Base-by-base conservation (phyloP, 768 basidiomycete genomes). In the Boletus rubroflammeus region DNA sequence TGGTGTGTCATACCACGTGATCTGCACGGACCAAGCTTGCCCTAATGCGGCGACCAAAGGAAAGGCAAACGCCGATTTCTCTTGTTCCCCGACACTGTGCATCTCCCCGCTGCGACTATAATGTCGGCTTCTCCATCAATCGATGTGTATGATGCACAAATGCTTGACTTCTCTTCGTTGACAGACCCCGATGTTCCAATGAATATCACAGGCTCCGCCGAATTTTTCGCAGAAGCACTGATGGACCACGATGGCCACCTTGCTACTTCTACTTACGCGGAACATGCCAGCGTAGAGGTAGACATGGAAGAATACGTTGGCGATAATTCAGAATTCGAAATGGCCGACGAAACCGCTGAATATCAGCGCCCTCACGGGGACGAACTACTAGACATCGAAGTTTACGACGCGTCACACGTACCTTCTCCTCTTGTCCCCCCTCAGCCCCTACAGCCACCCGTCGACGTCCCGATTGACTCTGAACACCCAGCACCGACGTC, bases 141-240 rank as follows among this genome's bases (percentile, higher is more conserved):
- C 51, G 83, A 85, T 58, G 59, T 77, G 5, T 83, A 75, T 67
- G 85, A 86, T 70, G 73, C 83, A 15, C 83, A 77, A 66, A 86
- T 87, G 85, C 68, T 80, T 47, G 84, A 86, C 70, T 84, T 78
- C 61, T 69, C 68, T 51, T 66, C 66, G n/a, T n/a, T n/a, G n/a
- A n/a, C n/a, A 54, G 84, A 86, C 66, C 62, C 75, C 35, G 85
- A 87, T 66, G 78, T 84, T 47, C 74, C 78, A 61, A 86, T 86
- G 84, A 76, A 81, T 58, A 63, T 73, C 2, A 55, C 67, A 35
- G 62, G 57, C 25, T 73, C 78, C 9, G 70, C 75, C 47, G 81
- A 84, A 46, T 64, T 75, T 31, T 85, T 76, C 74, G 51, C 76
- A 75, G 59, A 85, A 67, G 73, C 78, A 4, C 64, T 73, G 50